These are phyloP conservation scores for Hyphopichia burtonii DNA, from an alignment of 1,139 yeast genomes.

Conservation along the genomic window DNA sequence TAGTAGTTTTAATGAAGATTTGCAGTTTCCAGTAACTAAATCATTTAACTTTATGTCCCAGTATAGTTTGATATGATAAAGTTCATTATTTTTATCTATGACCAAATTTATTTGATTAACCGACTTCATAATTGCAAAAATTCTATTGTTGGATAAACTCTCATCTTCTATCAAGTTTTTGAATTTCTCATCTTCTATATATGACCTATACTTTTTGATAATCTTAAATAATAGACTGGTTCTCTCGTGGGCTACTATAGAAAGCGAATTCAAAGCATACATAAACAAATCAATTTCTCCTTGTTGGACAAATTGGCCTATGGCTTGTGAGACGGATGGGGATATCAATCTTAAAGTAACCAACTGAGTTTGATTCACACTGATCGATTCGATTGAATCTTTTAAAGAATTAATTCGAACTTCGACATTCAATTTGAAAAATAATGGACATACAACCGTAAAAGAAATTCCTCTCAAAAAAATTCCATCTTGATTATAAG, in stretches of 20 bases:
- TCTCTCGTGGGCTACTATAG: conserved; percentile 22
- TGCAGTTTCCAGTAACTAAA: conserved; percentile 26
- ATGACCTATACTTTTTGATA: conserved; percentile 14
- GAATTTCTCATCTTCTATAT: conserved; percentile 5
- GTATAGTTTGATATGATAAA: conserved; percentile 9
- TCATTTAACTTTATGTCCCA: conserved; percentile 32
- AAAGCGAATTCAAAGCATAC: conserved; percentile 32
- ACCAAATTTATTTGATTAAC: conserved; percentile 18
- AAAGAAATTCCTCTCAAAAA: conserved; percentile 21
- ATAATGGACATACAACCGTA: conserved; percentile 18
- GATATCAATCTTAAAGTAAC: conserved; percentile 19
- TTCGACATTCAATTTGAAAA: conserved; percentile 22
- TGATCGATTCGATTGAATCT: conserved; percentile 17
- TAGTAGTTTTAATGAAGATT: conserved; percentile 17
- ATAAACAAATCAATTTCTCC: conserved; percentile 28
- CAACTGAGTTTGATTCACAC: conserved; percentile 4
- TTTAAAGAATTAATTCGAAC: conserved; percentile 16
- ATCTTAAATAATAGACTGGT: conserved; percentile 19
- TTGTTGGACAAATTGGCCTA: conserved; percentile 26
- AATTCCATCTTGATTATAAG: not conserved
- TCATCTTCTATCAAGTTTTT: conserved; percentile 2
- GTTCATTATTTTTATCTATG: not conserved
- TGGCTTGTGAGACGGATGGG: conserved; percentile 16
- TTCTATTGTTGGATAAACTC: conserved; percentile 5
- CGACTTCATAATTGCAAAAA: conserved; percentile 20